phyloP scores from a whole-genome alignment of 208 protist genomes.

The Crithidia expoeki region DNA sequence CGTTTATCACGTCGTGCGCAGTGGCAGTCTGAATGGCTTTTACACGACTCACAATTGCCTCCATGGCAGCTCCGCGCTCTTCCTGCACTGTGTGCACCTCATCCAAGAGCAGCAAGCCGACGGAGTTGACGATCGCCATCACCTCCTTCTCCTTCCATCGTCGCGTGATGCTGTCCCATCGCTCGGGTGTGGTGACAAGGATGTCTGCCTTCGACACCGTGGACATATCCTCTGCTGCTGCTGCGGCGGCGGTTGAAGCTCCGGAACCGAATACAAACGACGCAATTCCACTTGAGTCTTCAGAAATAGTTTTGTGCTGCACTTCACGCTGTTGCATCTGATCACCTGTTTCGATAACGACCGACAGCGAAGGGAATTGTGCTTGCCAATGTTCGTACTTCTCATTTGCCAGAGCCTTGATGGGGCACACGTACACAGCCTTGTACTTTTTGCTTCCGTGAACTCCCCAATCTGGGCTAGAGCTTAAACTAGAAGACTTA shows the following conservation, averaged over 20 bases:
- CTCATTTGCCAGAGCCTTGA: constrained; percentile 90
- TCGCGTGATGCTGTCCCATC: constrained; percentile 94
- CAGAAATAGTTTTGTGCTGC: neutral
- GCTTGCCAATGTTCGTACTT: constrained; percentile 78
- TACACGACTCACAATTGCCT: constrained; percentile 93
- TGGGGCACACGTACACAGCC: constrained; percentile 92
- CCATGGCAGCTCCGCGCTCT: constrained; percentile 88
- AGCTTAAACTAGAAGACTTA: too few relatives aligned
- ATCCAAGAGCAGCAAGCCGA: constrained; percentile 89
- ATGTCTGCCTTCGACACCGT: constrained; percentile 69
- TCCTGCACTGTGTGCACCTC: constrained; percentile 94
- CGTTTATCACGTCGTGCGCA: constrained; percentile 1
- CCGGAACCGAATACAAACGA: too few relatives aligned
- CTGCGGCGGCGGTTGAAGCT: constrained; percentile 83
- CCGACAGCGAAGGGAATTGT: constrained; percentile 78
- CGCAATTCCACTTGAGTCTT: constrained; percentile 89
- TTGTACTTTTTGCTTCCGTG: constrained; percentile 30
- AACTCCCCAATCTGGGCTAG: neutral
- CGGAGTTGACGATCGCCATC: constrained; percentile 70
- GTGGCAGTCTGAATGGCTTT: constrained; percentile 60
- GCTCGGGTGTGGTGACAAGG: constrained; percentile 93
- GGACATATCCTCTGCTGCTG: constrained; percentile 50
- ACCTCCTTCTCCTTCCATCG: constrained; percentile 85
- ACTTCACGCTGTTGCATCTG: constrained; percentile 52
- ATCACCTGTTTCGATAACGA: constrained; percentile 96